Conservation (phyloP, 2,329 filamentous ascomycete genomes). For the Didymella exigua region DNA sequence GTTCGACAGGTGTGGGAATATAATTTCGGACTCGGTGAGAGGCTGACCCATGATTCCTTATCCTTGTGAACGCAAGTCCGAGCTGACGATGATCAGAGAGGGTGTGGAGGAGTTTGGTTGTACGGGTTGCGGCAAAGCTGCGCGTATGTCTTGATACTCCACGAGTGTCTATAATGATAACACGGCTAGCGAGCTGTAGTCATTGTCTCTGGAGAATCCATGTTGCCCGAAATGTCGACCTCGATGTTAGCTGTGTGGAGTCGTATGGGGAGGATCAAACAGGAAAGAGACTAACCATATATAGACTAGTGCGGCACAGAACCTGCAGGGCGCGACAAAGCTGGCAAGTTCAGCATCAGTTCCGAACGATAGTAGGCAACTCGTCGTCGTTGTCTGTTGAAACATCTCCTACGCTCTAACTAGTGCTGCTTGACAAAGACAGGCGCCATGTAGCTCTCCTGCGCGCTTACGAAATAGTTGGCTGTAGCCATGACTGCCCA, state of each 20-base stretch:
- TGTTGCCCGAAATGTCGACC: background rate
- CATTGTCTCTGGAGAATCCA: background rate
- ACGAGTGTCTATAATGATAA: background rate
- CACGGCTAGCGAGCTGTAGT: background rate
- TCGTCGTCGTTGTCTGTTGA: too few relatives aligned
- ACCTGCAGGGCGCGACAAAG: background rate
- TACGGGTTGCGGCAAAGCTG: background rate
- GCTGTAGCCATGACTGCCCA: constrained; percentile 18
- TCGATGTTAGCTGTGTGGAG: background rate
- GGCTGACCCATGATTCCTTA: constrained; percentile 31
- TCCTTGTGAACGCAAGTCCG: background rate
- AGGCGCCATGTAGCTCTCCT: constrained; percentile 20
- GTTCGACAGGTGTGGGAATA: constrained; percentile 62
- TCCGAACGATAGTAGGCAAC: background rate
- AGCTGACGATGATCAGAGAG: background rate
- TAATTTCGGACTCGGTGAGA: constrained; percentile 49
- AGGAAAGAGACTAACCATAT: background rate
- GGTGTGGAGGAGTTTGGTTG: background rate
- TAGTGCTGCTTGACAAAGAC: constrained; percentile 22
- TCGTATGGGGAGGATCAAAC: background rate
- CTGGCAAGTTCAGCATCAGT: background rate
- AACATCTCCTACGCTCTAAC: background rate
- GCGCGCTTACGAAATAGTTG: constrained; percentile 23
- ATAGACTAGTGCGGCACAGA: background rate
- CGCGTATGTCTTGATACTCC: too few relatives aligned